phyloP scores from a whole-genome alignment of 2,329 filamentous ascomycete species.

The Aspergillus puulaauensis region DNA sequence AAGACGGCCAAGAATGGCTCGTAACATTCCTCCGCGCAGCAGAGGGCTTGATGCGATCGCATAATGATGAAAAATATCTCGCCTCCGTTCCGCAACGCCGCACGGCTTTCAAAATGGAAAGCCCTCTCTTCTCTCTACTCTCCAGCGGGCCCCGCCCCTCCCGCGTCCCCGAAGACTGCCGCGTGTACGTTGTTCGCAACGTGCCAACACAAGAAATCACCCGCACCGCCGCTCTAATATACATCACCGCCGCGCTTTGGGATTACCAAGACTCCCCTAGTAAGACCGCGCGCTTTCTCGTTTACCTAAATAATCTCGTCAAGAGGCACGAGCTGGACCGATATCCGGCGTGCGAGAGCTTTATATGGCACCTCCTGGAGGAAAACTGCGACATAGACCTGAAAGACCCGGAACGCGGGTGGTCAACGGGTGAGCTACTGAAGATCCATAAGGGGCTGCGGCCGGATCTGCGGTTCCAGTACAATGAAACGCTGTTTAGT shows the following conservation, averaged over 20 bases:
- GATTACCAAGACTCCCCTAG: slow-evolving; percentile 31
- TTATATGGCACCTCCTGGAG: slow-evolving; percentile 41
- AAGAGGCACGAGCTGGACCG: slow-evolving; percentile 33
- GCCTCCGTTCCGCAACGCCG: slow-evolving; percentile 29
- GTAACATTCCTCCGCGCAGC: slow-evolving; percentile 37
- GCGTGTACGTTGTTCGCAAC: slow-evolving; percentile 37
- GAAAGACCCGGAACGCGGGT: slow-evolving; percentile 35
- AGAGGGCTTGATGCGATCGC: slow-evolving; percentile 33
- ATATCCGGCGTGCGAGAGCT: slow-evolving; percentile 38
- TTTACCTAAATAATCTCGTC: slow-evolving; percentile 24
- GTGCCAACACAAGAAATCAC: slow-evolving; percentile 34
- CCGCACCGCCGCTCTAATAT: slow-evolving; percentile 39
- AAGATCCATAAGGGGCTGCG: slow-evolving; percentile 36
- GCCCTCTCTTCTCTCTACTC: slow-evolving; percentile 39
- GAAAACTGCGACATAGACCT: slow-evolving; percentile 37
- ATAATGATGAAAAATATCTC: slow-evolving; percentile 28
- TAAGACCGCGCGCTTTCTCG: slow-evolving; percentile 35
- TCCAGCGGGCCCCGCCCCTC: slow-evolving; percentile 43
- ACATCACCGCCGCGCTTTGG: slow-evolving; percentile 39
- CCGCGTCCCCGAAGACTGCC: slow-evolving; percentile 34
- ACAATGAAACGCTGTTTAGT: slow-evolving; percentile 40
- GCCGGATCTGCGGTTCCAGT: slow-evolving; percentile 38
- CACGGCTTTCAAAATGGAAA: slow-evolving; percentile 36
- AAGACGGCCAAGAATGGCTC: slow-evolving; percentile 28
- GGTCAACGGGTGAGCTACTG: slow-evolving; percentile 38